phyloP scores from a whole-genome alignment of 768 basidiomycete species.

The Lactifluus echinatus region DNA sequence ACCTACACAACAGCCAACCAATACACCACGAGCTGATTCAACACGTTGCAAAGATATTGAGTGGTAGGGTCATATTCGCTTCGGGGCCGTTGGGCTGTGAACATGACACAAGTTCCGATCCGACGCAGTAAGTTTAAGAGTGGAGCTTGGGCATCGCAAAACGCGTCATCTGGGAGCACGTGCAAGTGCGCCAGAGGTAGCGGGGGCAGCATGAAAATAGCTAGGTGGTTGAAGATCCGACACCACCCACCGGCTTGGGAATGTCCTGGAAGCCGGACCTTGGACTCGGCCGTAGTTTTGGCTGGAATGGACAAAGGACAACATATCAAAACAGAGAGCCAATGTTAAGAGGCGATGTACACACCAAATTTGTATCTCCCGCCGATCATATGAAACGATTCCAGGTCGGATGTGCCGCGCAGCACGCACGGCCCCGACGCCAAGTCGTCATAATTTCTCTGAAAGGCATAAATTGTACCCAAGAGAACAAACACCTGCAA shows the following conservation, averaged over 20 bases:
- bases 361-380: background rate
- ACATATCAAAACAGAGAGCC: background rate
- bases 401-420: background rate
- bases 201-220: background rate
- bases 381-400: slow-evolving; percentile 2
- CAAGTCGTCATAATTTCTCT: background rate
- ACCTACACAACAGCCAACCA: background rate
- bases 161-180: background rate
- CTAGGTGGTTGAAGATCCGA: background rate
- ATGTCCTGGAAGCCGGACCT: slow-evolving; percentile 1
- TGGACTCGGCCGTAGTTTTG: background rate
- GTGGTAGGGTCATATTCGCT: background rate
- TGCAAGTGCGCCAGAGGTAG: background rate
- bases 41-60: background rate
- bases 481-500: background rate
- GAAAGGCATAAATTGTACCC: background rate
- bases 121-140: background rate
- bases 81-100: background rate
- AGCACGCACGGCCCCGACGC: background rate
- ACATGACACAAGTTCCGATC: background rate
- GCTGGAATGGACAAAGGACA: background rate
- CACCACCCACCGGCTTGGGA: background rate
- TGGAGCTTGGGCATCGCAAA: background rate
- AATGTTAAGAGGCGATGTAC: slow-evolving; percentile 7
- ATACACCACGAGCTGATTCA: background rate